Conservation (phyloP, 2,329 filamentous ascomycete species). For the Atkinsonella texensis region DNA sequence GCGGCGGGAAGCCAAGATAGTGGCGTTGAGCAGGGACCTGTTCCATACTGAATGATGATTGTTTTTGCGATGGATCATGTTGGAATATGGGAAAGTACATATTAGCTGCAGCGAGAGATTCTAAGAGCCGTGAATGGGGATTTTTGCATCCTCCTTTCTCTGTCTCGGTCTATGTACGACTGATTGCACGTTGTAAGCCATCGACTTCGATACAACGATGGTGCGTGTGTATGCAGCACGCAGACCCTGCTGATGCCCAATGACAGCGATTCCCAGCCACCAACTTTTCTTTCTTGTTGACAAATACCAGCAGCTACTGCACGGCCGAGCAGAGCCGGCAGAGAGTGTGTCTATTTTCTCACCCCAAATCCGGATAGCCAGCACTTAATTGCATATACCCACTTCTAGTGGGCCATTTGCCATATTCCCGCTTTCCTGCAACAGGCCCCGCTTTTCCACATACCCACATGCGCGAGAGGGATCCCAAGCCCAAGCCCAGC, state of each 20-base stretch:
- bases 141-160: too few species aligned
- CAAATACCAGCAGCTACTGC: background rate
- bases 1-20: background rate
- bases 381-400: conserved; percentile 2
- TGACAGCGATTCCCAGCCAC: background rate
- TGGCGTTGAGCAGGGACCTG: background rate
- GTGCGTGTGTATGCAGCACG: background rate
- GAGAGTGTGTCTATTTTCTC: background rate
- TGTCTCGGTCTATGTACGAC: too few species aligned
- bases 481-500: too few species aligned
- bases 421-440: background rate
- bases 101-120: too few species aligned
- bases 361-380: background rate
- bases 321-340: too few species aligned
- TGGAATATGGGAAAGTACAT: too few species aligned
- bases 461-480: conserved; percentile 9
- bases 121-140: too few species aligned
- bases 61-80: too few species aligned
- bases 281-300: background rate
- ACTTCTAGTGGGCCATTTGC: background rate
- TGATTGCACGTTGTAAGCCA: background rate
- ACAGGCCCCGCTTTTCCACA: background rate
- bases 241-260: background rate
- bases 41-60: too few species aligned
- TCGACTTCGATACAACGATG: background rate